Base-by-base conservation (phyloP, 2,329 filamentous ascomycete species). In the Fusarium pseudoanthophilum region DNA sequence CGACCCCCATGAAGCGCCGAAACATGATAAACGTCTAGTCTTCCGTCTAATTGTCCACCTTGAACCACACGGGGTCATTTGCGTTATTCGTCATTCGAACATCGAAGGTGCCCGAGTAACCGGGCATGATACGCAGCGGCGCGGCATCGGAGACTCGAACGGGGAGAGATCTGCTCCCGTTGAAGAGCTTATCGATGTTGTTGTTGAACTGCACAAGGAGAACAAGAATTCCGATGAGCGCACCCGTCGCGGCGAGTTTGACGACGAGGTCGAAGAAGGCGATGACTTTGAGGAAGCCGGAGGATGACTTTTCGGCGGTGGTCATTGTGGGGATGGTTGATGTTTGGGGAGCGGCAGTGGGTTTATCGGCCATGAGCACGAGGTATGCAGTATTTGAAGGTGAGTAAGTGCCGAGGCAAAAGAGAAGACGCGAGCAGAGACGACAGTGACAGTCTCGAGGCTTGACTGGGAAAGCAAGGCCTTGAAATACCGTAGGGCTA, bases 171-270 rank as follows among this genome's bases (percentile, higher is more conserved):
- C 15, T 49, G 7, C 51, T 40, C 24, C 71, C 67, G 11, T 52
- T 26, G n/a, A 57, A 37, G 28, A 72, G 24, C n/a, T 72, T 55
- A 0, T 51, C 30, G 15, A 74, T 34, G 21, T 56, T 48, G 16
- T 7, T 37, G 64, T 36, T 72, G 52, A 74, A 59, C 21, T 58
- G 48, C 4, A 74, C 40, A 8, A 74, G 60, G n/a, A 74, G 16
- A 11, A 74, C 60, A 3, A 74, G 64, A 13, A 74, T 74, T 24
- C 72, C 72, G 14, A 74, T 66, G 10, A 74, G 68, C n/a, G 72
- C 72, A 14, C 72, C 71, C 8, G 68, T 51, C 11, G 64, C 64
- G 4, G 66, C 57, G 37, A 74, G 68, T 55, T 74, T 74, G 55
- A 72, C 60, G 15, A 74, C 11, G 4, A 74, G 56, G 55, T 74